Conservation (phyloP, 2,329 filamentous ascomycete genomes). For the Penicillium sp. region DNA sequence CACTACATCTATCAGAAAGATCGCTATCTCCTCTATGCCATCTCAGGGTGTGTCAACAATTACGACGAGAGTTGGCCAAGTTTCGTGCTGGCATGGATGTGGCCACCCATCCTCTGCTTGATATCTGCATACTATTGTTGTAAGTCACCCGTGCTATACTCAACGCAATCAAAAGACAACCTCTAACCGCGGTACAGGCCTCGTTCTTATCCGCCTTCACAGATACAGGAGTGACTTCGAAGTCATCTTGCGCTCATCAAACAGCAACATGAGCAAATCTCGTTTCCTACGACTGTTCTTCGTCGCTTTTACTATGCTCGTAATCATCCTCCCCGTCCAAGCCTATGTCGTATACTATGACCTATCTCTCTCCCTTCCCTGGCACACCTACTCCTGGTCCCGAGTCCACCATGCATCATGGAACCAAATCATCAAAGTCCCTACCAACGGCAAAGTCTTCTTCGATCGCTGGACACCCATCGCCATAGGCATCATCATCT, state of each 20-base stretch:
- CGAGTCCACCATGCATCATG: constrained; percentile 54
- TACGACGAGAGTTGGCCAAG: constrained; percentile 60
- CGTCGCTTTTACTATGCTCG: constrained; percentile 56
- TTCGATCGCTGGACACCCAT: constrained; percentile 63
- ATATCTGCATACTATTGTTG: constrained; percentile 59
- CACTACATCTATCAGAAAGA: constrained; percentile 62
- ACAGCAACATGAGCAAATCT: constrained; percentile 56
- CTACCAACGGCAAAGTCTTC: constrained; percentile 45
- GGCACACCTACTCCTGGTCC: constrained; percentile 55
- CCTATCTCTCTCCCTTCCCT: constrained; percentile 33
- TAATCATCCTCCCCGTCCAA: constrained; percentile 56
- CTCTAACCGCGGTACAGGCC: constrained; percentile 41
- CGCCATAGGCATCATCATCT: constrained; percentile 55
- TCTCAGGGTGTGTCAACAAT: constrained; percentile 59
- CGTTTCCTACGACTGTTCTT: constrained; percentile 59
- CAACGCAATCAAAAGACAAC: neutral
- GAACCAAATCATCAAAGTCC: constrained; percentile 51
- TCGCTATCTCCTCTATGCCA: constrained; percentile 60
- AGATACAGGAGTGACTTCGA: constrained; percentile 62
- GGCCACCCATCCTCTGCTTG: constrained; percentile 57
- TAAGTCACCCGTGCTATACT: constrained; percentile 37
- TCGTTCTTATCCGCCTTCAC: constrained; percentile 62
- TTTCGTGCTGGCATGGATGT: constrained; percentile 56
- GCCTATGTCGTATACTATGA: constrained; percentile 53
- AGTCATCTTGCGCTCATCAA: constrained; percentile 53